Base-by-base conservation (phyloP, 495 filamentous ascomycete genomes). In the Extremus antarcticus region DNA sequence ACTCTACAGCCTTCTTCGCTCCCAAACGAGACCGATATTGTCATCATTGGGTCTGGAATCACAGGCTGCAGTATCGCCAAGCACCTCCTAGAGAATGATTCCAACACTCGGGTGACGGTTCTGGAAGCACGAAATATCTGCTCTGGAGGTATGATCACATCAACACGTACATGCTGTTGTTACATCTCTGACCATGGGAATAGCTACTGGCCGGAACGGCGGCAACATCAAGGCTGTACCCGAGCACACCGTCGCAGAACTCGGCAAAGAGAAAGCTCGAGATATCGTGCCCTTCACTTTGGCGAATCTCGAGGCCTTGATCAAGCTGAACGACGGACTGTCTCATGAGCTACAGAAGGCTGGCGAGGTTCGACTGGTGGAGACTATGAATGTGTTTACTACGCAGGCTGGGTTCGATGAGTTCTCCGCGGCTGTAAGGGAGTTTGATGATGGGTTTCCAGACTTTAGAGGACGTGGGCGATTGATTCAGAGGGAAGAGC, bases 71-170 rank as follows among this genome's bases (percentile, higher is more conserved):
- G 46, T 25, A 38, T 56, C 21, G 54, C 54, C 13, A 41, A 56
- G n/a, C 23, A 32, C 25, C 46, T 56, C 2, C 54, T 56, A 15
- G 3, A 39, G 3, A 19, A 40, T 16, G 54, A 56, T 45, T 15
- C 25, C 1, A 17, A 41, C 13, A 50, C 50, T 16, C 59, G 66
- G 21, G 51, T 74, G 19, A 55, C 66, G 3, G 70, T 74, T 25
- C 53, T 74, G 19, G 72, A 75, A 46, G 66, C 72, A 3, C 61
- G 72, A 0, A 51, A 59, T 1, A 56, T 73, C 9, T 70, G 67
- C 45, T 65, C 61, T n/a, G 72, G 72, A 1, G 72, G 66, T 9
- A 70, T 71, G n/a, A n/a, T n/a, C n/a, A 69, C 40, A 51, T 74
- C n/a, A 61, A 60, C 8, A 46, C 60, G 17, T 73, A 74, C 53